A percentile compares a stretch with the other conserved stretches of the same genome.
These are phyloP conservation scores for Vitis hybrid DNA, from an alignment of 177 flowering plant species.

Conservation along the genomic window DNA sequence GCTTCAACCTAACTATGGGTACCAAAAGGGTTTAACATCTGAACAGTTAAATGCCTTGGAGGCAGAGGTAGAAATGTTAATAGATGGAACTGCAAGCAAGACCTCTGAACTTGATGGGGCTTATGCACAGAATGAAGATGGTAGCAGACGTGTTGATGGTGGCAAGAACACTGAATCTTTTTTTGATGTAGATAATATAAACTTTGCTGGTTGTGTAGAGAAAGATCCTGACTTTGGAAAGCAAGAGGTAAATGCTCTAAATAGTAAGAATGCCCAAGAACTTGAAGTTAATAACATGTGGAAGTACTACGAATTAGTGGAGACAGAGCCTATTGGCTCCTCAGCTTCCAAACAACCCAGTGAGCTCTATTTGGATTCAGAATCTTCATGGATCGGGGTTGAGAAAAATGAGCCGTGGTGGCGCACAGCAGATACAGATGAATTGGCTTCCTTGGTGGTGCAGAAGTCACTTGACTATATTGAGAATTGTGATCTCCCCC, in stretches of 20 bases:
- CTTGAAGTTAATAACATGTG: constrained; percentile 24
- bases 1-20: constrained; percentile 49
- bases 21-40: constrained; percentile 42
- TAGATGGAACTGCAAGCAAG: constrained; percentile 18
- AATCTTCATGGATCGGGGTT: constrained; percentile 48
- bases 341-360: constrained; percentile 25
- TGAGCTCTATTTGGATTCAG: constrained; percentile 41
- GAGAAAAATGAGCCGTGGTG: constrained; percentile 81
- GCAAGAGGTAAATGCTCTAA: constrained; percentile 19
- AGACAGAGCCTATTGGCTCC: constrained; percentile 34
- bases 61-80: constrained; percentile 29
- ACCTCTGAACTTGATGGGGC: constrained; percentile 20
- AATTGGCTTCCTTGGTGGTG: constrained; percentile 81
- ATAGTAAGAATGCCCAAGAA: constrained; percentile 27
- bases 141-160: constrained; percentile 1
- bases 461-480: constrained; percentile 63
- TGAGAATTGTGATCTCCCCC: constrained; percentile 95
- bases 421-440: constrained; percentile 70
- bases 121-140: constrained; percentile 11
- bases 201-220: constrained; percentile 8
- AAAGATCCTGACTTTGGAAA: constrained; percentile 10
- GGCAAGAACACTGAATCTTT: constrained; percentile 6
- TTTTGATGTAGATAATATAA: neutral
- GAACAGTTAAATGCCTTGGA: constrained; percentile 51
- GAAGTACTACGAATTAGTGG: constrained; percentile 29